These are phyloP conservation scores for Buxus sempervirens DNA, from an alignment of 164 flowering plant genomes.

Conservation along the genomic window DNA sequence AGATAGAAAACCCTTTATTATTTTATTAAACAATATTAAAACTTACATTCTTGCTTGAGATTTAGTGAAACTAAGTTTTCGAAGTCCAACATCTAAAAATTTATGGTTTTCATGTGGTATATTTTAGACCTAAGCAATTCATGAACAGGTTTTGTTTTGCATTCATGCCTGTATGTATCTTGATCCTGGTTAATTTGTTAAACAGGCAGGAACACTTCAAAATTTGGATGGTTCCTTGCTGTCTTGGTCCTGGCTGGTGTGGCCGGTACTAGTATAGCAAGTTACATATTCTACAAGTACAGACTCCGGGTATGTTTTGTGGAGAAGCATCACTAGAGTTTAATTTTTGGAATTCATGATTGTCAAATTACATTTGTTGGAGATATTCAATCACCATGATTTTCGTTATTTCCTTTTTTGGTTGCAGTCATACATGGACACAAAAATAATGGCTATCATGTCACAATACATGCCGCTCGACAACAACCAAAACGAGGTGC, in stretches of 20 bases:
- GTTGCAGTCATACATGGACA: slow-evolving; percentile 90
- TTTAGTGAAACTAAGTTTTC: too few species aligned
- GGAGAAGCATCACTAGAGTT: background rate
- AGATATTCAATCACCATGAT: background rate
- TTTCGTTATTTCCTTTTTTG: background rate
- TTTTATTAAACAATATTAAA: too few species aligned
- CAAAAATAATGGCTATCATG: slow-evolving; percentile 96
- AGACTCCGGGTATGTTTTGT: slow-evolving; percentile 60
- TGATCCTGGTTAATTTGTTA: slow-evolving; percentile 1
- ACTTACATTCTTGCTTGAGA: too few species aligned
- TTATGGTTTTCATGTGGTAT: too few species aligned
- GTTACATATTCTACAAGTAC: slow-evolving; percentile 88
- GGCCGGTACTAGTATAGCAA: slow-evolving; percentile 49
- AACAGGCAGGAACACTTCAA: slow-evolving; percentile 55
- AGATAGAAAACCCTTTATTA: too few species aligned
- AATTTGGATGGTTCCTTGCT: slow-evolving; percentile 48
- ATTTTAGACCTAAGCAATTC: too few species aligned
- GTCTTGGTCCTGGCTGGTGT: slow-evolving; percentile 50
- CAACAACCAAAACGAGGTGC: slow-evolving; percentile 44
- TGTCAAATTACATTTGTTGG: too few species aligned
- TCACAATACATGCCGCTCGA: slow-evolving; percentile 96
- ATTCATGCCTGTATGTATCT: background rate
- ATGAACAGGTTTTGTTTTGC: too few species aligned
- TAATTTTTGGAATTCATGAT: background rate
- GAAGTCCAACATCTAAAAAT: too few species aligned